These are phyloP conservation scores for Chaetomium sp. DNA, from an alignment of 2,329 filamentous ascomycete genomes.

Conservation along the genomic window DNA sequence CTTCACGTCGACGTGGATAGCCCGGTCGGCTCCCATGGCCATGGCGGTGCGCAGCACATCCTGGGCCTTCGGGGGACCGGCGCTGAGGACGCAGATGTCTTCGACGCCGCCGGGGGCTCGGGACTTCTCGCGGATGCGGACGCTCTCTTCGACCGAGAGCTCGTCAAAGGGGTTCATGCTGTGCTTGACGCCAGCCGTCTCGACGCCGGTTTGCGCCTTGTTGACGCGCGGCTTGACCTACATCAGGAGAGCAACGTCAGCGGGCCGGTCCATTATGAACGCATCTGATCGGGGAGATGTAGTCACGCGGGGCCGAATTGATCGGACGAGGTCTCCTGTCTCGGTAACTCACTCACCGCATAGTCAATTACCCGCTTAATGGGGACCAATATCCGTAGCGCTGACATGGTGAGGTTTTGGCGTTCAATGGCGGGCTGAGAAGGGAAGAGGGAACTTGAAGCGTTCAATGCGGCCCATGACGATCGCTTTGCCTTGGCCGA, in stretches of 20 bases:
- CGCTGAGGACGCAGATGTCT: constrained; percentile 88
- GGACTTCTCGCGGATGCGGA: constrained; percentile 89
- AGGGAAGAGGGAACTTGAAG: constrained; percentile 19
- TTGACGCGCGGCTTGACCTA: constrained; percentile 71
- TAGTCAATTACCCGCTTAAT: constrained; percentile 87
- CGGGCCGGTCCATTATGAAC: constrained; percentile 1
- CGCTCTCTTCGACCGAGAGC: constrained; percentile 93
- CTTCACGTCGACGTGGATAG: constrained; percentile 79
- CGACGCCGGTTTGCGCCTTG: constrained; percentile 79
- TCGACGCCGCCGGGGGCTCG: constrained; percentile 72
- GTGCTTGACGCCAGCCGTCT: constrained; percentile 92
- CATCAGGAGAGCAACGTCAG: constrained; percentile 11
- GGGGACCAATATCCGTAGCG: constrained; percentile 75
- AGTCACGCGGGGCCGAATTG: constrained; percentile 8
- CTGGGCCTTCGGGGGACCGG: constrained; percentile 82
- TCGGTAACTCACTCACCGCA: constrained; percentile 59
- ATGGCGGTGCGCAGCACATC: constrained; percentile 94
- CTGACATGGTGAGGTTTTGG: constrained; percentile 54
- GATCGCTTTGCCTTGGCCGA: constrained; percentile 33
- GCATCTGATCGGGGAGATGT: not conserved
- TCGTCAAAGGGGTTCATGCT: constrained; percentile 99
- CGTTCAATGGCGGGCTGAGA: constrained; percentile 32
- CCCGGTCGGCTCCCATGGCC: constrained; percentile 97
- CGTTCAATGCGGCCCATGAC: constrained; percentile 27
- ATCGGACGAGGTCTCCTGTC: not conserved